Base-by-base conservation (phyloP, 2,329 filamentous ascomycete species). In the Endoconidiophora laricicola region DNA sequence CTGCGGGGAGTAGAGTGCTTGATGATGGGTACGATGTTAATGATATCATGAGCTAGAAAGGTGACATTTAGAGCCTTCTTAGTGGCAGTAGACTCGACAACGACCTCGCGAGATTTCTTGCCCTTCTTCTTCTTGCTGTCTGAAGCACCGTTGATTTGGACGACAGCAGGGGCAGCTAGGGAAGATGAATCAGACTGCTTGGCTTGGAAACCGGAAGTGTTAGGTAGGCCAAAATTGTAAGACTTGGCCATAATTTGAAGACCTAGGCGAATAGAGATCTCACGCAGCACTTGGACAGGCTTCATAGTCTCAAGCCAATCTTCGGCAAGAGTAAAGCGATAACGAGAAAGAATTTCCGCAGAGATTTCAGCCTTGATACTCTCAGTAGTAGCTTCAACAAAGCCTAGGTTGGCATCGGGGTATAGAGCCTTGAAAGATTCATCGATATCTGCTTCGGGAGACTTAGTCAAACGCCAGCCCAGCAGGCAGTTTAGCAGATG, bases 401-500 rank as follows among this genome's bases (percentile, higher is more conserved):
- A 98, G 10, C 77, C 75, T 58, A 91, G 78, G 61, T 94, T 85
- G 10, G 77, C 79, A 57, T 94, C 86, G 14, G 79, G 72, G 63
- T 94, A 98, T 48, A 96, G 69, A 12, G 72, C 65, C 63, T 80
- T 81, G 55, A 96, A 66, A 6, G 76, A 73, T 54, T 80, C 69
- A 57, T 96, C 87, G 52, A 87, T 71, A 54, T 93, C 83, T 38
- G 86, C 78, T 47, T 73, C 71, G 23, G 91, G 91, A 57, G 81
- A 78, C n/a, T 76, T 59, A 63, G 94, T 94, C 50, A 90, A 66
- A 40, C 74, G 76, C 44, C 72, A 71, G 12, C 91, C 91, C 36
- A 98, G 71, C 39, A 98, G 71, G 65, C 91, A 98, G 71, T 98
- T 98, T 57, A 98, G 73, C 46, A 98, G 71, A 62, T 98, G 91